These are phyloP conservation scores for Cryptococcus floricola DNA, from an alignment of 1,284 basidiomycete genomes.

Conservation along the genomic window DNA sequence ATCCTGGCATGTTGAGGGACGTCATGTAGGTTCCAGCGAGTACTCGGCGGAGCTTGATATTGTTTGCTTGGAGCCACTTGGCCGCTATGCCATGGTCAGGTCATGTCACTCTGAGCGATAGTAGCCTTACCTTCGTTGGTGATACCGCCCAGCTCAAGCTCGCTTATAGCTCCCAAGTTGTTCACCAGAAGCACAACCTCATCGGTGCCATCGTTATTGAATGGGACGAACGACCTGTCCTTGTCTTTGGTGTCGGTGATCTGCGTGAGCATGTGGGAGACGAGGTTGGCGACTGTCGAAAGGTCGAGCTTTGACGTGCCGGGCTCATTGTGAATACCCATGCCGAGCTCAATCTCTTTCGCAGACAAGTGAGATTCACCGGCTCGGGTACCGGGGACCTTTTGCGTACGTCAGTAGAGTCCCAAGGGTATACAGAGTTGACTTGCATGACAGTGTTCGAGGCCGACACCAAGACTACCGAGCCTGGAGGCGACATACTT, in stretches of 20 bases:
- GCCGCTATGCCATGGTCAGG: slow-evolving; percentile 45
- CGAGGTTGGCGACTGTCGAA: slow-evolving; percentile 64
- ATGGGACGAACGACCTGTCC: slow-evolving; percentile 81
- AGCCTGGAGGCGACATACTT: slow-evolving; percentile 61
- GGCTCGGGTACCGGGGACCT: slow-evolving; percentile 76
- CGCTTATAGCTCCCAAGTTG: slow-evolving; percentile 69
- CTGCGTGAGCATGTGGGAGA: slow-evolving; percentile 66
- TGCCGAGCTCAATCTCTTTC: slow-evolving; percentile 53
- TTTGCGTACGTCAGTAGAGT: not conserved
- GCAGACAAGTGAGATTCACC: slow-evolving; percentile 59
- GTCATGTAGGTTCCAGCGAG: slow-evolving; percentile 83
- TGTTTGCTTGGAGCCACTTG: slow-evolving; percentile 56
- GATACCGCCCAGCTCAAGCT: slow-evolving; percentile 75
- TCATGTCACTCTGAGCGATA: not conserved
- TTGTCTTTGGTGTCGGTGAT: slow-evolving; percentile 69
- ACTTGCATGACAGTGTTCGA: slow-evolving; percentile 83
- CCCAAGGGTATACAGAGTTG: not conserved
- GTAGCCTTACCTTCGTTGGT: slow-evolving; percentile 54
- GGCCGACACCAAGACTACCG: slow-evolving; percentile 82
- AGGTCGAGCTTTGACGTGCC: slow-evolving; percentile 65
- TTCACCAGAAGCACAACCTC: slow-evolving; percentile 57
- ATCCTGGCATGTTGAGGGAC: slow-evolving; percentile 91
- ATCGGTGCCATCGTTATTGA: slow-evolving; percentile 60
- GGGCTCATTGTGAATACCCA: slow-evolving; percentile 84
- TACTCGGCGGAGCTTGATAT: slow-evolving; percentile 61